phyloP scores from a whole-genome alignment of 1,284 basidiomycete genomes.

The Ustilago loliicola region DNA sequence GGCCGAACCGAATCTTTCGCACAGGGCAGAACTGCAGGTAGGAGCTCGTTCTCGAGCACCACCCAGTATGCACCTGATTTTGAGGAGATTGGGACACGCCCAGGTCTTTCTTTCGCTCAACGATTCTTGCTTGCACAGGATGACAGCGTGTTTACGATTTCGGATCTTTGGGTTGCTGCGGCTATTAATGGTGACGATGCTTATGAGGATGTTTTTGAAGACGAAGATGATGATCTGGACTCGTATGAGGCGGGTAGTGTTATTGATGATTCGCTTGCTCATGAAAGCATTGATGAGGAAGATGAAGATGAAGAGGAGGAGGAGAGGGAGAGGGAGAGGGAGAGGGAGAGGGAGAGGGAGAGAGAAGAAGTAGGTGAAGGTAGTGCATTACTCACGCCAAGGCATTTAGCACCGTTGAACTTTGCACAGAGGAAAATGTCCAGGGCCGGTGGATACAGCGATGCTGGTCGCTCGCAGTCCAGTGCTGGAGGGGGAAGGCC shows the following conservation, averaged over 20 bases:
- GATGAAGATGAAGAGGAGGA: conserved; percentile 41
- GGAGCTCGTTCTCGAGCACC: conserved; percentile 39
- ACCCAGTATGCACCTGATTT: conserved; percentile 65
- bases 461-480: conserved; percentile 24
- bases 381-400: conserved; percentile 40
- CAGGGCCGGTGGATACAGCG: conserved; percentile 31
- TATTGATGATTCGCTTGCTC: conserved; percentile 69
- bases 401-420: conserved; percentile 63
- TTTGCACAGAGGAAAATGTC: conserved; percentile 62
- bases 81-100: conserved; percentile 57
- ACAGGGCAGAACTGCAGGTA: conserved; percentile 29
- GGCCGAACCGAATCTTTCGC: conserved; percentile 28
- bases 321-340: no score
- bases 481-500: conserved; percentile 26
- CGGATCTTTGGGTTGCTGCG: conserved; percentile 91
- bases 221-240: conserved; percentile 71
- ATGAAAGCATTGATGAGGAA: conserved; percentile 63
- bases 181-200: conserved; percentile 87
- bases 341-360: no score
- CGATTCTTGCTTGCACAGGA: conserved; percentile 79
- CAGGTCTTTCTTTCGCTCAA: conserved; percentile 78
- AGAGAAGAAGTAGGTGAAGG: conserved; percentile 29
- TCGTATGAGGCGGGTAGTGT: conserved; percentile 33
- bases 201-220: conserved; percentile 71
- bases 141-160: conserved; percentile 86